These are phyloP conservation scores for Lachancea lanzarotensis DNA, from an alignment of 805 yeast species.

Conservation along the genomic window DNA sequence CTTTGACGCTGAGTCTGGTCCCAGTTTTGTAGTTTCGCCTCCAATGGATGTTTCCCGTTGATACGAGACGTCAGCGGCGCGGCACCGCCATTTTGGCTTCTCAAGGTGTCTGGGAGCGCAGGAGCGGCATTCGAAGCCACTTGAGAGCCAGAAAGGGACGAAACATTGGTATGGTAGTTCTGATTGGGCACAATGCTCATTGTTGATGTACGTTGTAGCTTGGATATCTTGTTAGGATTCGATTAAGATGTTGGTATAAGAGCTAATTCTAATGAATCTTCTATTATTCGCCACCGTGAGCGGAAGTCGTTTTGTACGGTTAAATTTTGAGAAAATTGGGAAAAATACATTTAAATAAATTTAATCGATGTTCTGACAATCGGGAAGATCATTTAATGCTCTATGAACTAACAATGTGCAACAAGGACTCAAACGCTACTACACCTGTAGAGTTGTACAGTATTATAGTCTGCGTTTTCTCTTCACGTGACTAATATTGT, in stretches of 20 bases:
- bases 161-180: slow-evolving; percentile 40
- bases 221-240: not conserved
- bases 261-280: no score
- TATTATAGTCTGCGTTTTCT: not conserved
- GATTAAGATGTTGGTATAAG: no score
- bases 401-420: no score
- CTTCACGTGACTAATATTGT: not conserved
- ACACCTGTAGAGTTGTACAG: no score
- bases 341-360: no score
- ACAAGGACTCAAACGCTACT: no score
- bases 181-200: slow-evolving; percentile 52
- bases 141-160: slow-evolving; percentile 46
- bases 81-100: slow-evolving; percentile 64
- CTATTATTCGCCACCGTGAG: no score
- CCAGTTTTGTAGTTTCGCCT: slow-evolving; percentile 71
- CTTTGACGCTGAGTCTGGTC: slow-evolving; percentile 64
- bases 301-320: no score
- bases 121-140: slow-evolving; percentile 58
- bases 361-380: no score
- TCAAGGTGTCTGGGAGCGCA: slow-evolving; percentile 61
- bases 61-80: slow-evolving; percentile 47
- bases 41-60: slow-evolving; percentile 82
- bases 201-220: not conserved
- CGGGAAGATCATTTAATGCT: no score
- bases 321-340: no score